Evolutionary conservation across 176 grass and related monocot genomes (phyloP).

Genomic region (Thalia dealbata): DNA sequence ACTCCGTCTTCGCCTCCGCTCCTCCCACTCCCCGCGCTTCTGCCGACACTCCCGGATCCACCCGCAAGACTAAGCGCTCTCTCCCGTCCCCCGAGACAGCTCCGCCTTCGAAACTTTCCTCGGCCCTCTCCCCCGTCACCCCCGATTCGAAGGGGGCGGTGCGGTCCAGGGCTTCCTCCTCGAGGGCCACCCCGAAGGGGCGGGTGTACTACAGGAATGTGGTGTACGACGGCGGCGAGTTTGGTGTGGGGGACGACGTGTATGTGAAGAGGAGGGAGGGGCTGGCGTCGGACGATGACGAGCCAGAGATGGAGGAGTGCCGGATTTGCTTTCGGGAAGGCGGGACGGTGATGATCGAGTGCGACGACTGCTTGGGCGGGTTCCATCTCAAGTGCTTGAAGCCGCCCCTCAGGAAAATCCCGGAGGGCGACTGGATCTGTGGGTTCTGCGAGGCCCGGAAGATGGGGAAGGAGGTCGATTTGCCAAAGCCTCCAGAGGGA

Average conservation of each 20-base stretch:
- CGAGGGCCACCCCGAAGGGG: constrained; percentile 19
- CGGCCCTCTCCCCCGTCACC: not conserved
- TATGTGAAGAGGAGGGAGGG: constrained; percentile 73
- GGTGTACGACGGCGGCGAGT: constrained; percentile 54
- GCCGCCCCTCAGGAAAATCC: constrained; percentile 62
- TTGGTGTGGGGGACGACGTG: constrained; percentile 59
- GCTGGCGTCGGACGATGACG: constrained; percentile 53
- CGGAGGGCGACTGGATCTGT: constrained; percentile 83
- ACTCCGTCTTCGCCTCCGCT: not conserved
- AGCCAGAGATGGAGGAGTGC: constrained; percentile 57
- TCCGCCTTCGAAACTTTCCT: not conserved
- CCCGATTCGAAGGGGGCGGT: constrained; percentile 10
- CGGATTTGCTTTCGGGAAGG: constrained; percentile 56
- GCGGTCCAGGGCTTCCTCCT: not conserved
- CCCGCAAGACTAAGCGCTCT: not conserved
- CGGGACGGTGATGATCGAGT: constrained; percentile 65
- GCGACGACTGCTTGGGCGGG: constrained; percentile 79
- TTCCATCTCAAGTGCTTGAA: constrained; percentile 73
- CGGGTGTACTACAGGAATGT: constrained; percentile 55
- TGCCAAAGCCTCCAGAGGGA: constrained; percentile 45
- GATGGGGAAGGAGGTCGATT: constrained; percentile 32
- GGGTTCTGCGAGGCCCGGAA: constrained; percentile 49
- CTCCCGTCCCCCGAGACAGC: not conserved
- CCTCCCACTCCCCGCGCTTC: not conserved
- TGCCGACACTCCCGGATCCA: constrained; percentile 2